Evolutionary conservation across 1,139 yeast species (phyloP).

Genomic region (Kodamaea arcana): DNA sequence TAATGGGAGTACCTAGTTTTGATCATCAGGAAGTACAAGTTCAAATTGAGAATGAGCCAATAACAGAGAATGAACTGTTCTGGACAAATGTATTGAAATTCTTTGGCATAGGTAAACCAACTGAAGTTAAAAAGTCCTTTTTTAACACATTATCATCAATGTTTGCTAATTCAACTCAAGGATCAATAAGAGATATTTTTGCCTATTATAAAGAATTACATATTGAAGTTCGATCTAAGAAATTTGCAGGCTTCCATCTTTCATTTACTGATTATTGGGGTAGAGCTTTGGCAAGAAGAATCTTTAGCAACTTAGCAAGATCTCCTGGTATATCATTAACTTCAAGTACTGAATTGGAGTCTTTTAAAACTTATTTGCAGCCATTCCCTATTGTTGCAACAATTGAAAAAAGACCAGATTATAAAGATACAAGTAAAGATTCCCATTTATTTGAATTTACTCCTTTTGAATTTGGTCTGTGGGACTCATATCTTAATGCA

Average conservation of each 20-base stretch:
- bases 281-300: slow-evolving; percentile 48
- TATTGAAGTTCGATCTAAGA: slow-evolving; percentile 48
- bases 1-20: slow-evolving; percentile 53
- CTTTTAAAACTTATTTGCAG: slow-evolving; percentile 29
- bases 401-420: slow-evolving; percentile 27
- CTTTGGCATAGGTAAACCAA: slow-evolving; percentile 10
- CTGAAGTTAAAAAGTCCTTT: slow-evolving; percentile 1
- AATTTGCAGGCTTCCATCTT: slow-evolving; percentile 48
- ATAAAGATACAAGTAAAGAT: slow-evolving; percentile 16
- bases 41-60: background rate
- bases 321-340: slow-evolving; percentile 39
- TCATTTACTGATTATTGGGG: slow-evolving; percentile 71
- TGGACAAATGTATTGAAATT: slow-evolving; percentile 10
- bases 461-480: slow-evolving; percentile 69
- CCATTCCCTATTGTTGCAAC: slow-evolving; percentile 43
- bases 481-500: slow-evolving; percentile 50
- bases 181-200: slow-evolving; percentile 27
- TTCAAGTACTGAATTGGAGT: slow-evolving; percentile 20
- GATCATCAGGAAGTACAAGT: slow-evolving; percentile 21
- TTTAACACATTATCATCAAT: background rate
- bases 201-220: slow-evolving; percentile 50
- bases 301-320: slow-evolving; percentile 36
- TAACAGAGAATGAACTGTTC: slow-evolving; percentile 6
- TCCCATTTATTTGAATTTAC: slow-evolving; percentile 50
- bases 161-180: background rate